A percentile compares a stretch with the other conserved stretches of the same genome.
Evolutionary conservation across 805 yeast species (phyloP).

Genomic region (Ascoidea tarda): DNA sequence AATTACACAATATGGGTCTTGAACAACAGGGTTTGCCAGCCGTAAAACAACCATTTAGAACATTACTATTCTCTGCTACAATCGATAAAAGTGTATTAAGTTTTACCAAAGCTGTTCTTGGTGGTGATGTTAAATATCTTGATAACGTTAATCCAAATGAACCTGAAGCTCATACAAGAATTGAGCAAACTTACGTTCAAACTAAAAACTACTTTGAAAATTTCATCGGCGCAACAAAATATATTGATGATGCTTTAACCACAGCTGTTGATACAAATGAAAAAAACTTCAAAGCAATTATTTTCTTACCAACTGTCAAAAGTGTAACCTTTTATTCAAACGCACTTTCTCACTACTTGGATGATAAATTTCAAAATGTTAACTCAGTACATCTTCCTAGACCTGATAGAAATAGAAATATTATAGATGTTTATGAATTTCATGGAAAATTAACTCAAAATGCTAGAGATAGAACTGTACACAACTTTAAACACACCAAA

Average conservation of each 20-base stretch:
- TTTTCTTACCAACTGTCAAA: constrained; percentile 69
- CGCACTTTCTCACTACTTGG: constrained; percentile 21
- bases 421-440: constrained; percentile 16
- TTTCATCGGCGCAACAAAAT: constrained; percentile 40
- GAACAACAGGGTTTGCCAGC: constrained; percentile 18
- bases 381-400: background rate
- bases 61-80: constrained; percentile 81
- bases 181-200: constrained; percentile 49
- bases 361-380: background rate
- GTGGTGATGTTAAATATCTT: constrained; percentile 38
- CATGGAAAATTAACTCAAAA: constrained; percentile 71
- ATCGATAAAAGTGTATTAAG: constrained; percentile 51
- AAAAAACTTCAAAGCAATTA: constrained; percentile 55
- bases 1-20: constrained; percentile 10
- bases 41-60: constrained; percentile 28
- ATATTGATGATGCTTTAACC: constrained; percentile 25
- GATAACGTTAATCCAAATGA: constrained; percentile 66
- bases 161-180: constrained; percentile 68
- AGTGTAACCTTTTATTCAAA: constrained; percentile 45
- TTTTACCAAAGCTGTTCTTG: constrained; percentile 49
- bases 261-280: constrained; percentile 15
- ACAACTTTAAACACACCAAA: constrained; percentile 31
- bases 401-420: background rate
- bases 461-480: constrained; percentile 47
- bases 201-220: constrained; percentile 43